Evolutionary conservation across 805 yeast genomes (phyloP).

Genomic region (Osmozyma mogii): DNA sequence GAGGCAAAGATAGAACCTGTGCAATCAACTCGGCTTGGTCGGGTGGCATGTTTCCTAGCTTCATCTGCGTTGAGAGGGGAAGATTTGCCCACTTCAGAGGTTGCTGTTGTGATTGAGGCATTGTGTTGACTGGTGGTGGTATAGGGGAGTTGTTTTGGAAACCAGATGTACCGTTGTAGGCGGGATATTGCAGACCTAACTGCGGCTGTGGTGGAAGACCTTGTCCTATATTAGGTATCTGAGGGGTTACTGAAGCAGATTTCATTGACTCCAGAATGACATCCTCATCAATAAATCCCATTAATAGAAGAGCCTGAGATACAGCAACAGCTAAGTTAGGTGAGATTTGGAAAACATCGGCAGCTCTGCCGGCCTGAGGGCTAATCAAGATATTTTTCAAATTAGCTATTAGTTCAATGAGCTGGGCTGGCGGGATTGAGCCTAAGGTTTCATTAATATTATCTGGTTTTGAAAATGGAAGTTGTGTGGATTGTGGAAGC

Average conservation of each 20-base stretch:
- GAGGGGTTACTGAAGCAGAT: conserved; percentile 13
- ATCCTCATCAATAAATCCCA: conserved; percentile 68
- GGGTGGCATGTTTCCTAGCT: conserved; percentile 43
- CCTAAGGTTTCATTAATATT: conserved; percentile 55
- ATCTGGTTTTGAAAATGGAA: conserved; percentile 45
- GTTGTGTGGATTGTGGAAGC: conserved; percentile 42
- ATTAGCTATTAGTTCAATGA: conserved; percentile 62
- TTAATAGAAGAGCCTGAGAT: conserved; percentile 64
- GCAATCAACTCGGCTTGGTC: conserved; percentile 52
- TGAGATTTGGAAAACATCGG: conserved; percentile 43
- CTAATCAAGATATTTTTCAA: conserved; percentile 50
- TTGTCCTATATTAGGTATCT: conserved; percentile 8
- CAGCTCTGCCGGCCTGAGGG: conserved; percentile 43
- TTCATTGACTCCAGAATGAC: conserved; percentile 55
- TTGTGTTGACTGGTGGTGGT: conserved; percentile 10
- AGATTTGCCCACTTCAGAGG: conserved; percentile 41
- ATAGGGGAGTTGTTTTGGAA: conserved; percentile 9
- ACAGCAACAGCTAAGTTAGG: conserved; percentile 58
- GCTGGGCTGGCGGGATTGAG: conserved; percentile 60
- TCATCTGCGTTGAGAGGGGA: conserved; percentile 41
- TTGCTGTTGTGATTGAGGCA: conserved; percentile 7
- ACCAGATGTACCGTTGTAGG: no score
- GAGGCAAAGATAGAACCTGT: conserved; percentile 44
- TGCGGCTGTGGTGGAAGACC: conserved; percentile 13
- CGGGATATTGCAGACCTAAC: no score